Percentiles rank a stretch among this genome's conserved stretches.
Evolutionary conservation across 139 green algal genomes (phyloP).

Genomic region (Volvox reticuliferus): DNA sequence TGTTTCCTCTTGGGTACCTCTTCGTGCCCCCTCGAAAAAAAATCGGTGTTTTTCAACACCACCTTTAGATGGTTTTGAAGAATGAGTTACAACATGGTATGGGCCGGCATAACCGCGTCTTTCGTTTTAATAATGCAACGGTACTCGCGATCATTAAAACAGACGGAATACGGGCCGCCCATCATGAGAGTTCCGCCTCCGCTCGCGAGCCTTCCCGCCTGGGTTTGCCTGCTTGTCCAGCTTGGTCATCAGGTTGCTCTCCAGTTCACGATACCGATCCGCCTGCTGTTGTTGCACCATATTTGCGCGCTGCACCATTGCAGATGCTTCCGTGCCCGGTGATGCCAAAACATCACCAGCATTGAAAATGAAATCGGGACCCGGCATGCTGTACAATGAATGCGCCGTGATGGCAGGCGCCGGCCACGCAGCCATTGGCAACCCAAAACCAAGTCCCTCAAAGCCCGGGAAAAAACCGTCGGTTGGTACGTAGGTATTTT

Average conservation of each 20-base stretch:
- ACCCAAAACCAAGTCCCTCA: background rate
- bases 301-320: constrained; percentile 2
- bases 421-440: background rate
- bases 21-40: background rate
- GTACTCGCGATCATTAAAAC: background rate
- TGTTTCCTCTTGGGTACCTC: background rate
- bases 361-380: background rate
- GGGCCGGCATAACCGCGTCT: no score
- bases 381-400: background rate
- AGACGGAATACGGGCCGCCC: constrained; percentile 15
- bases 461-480: background rate
- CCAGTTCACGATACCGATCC: background rate
- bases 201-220: background rate
- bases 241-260: background rate
- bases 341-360: background rate
- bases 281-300: constrained; percentile 13
- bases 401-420: background rate
- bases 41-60: constrained; percentile 63
- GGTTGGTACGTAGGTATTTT: background rate
- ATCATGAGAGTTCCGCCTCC: background rate
- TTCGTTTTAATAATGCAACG: no score
- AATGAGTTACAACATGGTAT: no score
- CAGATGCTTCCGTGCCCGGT: background rate
- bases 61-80: constrained; percentile 20
- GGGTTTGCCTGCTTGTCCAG: constrained; percentile 2